Evolutionary conservation across 2,329 filamentous ascomycete genomes (phyloP).

Genomic region (Ophiocordyceps robertsii): DNA sequence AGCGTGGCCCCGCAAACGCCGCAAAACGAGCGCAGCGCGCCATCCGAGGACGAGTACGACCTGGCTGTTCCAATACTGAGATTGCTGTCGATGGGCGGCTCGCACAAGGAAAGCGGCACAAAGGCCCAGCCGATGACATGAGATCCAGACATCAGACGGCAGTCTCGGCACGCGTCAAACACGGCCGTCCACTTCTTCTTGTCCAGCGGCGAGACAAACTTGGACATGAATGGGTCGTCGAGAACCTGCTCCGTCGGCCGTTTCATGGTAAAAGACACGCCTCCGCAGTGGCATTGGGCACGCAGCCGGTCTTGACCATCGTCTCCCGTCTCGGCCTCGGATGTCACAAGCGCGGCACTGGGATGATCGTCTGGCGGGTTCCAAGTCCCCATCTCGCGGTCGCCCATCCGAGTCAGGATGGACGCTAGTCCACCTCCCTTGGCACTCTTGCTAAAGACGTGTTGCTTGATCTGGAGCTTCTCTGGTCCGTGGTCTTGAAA

Average conservation of each 20-base stretch:
- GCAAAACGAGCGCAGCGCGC: slow-evolving; percentile 29
- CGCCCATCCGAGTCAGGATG: slow-evolving; percentile 19
- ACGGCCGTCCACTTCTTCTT: slow-evolving; percentile 27
- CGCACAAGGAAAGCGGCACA: slow-evolving; percentile 21
- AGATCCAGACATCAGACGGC: slow-evolving; percentile 26
- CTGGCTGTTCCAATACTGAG: slow-evolving; percentile 29
- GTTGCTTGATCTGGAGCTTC: slow-evolving; percentile 19
- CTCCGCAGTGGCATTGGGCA: slow-evolving; percentile 31
- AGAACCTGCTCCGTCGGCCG: slow-evolving; percentile 20
- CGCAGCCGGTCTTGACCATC: slow-evolving; percentile 25
- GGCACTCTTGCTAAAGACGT: slow-evolving; percentile 22
- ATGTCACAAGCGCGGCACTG: slow-evolving; percentile 12
- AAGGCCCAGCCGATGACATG: slow-evolving; percentile 29
- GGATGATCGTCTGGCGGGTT: slow-evolving; percentile 19
- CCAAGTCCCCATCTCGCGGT: slow-evolving; percentile 16
- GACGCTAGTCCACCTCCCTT: slow-evolving; percentile 22
- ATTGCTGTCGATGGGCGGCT: slow-evolving; percentile 21
- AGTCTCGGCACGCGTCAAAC: slow-evolving; percentile 30
- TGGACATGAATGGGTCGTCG: slow-evolving; percentile 14
- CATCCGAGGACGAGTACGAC: slow-evolving; percentile 24
- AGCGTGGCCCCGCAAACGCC: slow-evolving; percentile 30
- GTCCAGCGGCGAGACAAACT: slow-evolving; percentile 22
- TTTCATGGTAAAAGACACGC: slow-evolving; percentile 30
- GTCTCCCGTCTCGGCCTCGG: slow-evolving; percentile 15
- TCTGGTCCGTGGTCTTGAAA: slow-evolving; percentile 22